A percentile compares a stretch with the other conserved stretches of the same genome.
Conservation (phyloP, 345 rosid genomes). For the Eucalyptus lansdowneana region DNA sequence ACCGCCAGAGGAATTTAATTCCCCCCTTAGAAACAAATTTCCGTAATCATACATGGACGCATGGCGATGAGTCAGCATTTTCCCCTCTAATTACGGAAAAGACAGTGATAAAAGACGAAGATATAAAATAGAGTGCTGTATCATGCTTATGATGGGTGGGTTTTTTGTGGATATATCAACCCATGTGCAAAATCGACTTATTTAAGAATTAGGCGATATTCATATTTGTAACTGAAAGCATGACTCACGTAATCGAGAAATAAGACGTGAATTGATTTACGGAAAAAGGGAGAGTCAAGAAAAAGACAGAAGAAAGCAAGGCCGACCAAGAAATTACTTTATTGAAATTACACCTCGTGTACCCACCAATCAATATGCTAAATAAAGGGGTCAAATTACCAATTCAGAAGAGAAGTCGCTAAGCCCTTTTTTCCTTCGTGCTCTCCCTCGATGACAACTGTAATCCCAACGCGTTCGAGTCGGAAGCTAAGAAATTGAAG, state of each 20-base stretch:
- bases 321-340: not conserved
- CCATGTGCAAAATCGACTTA: not conserved
- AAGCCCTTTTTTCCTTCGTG: not conserved
- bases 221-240: not conserved
- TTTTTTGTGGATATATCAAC: not conserved
- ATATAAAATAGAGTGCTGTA: too few relatives aligned
- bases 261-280: not conserved
- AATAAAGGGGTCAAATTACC: not conserved
- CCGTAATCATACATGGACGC: not conserved
- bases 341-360: not conserved
- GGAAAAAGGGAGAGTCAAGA: too few relatives aligned
- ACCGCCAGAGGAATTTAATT: not conserved
- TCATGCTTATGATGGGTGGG: not conserved
- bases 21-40: not conserved
- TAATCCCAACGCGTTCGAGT: not conserved
- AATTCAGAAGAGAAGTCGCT: not conserved
- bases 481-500: not conserved
- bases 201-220: not conserved
- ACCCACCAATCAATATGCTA: not conserved
- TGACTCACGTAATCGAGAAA: not conserved
- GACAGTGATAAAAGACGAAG: not conserved
- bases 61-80: not conserved
- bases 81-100: not conserved
- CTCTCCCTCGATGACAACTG: not conserved
- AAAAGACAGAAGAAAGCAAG: too few relatives aligned